A percentile compares a stretch with the other conserved stretches of the same genome.
These are phyloP conservation scores for Backusella australiensis DNA, from an alignment of 192 early-diverging fungal species.

Conservation along the genomic window DNA sequence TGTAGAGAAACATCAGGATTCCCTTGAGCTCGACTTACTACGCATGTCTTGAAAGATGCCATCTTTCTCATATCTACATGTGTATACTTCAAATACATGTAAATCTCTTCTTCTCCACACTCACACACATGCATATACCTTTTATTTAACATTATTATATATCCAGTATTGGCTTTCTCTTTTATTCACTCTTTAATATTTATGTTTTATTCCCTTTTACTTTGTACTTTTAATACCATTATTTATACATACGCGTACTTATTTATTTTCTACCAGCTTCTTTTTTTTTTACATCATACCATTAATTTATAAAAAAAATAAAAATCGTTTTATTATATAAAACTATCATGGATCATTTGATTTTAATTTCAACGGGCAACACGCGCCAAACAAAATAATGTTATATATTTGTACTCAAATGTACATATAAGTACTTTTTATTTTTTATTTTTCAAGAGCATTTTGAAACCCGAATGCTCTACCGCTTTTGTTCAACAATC, in stretches of 20 bases:
- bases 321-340: background rate
- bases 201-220: background rate
- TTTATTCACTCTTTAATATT: background rate
- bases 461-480: background rate
- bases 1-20: conserved; percentile 24
- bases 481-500: too few relatives aligned
- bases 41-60: background rate
- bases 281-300: background rate
- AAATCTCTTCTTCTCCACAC: background rate
- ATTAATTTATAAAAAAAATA: background rate
- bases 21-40: conserved; percentile 20
- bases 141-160: background rate
- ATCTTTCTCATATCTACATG: background rate
- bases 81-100: background rate
- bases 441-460: background rate
- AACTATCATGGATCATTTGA: background rate
- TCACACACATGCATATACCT: background rate
- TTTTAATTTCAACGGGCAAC: conserved; percentile 1
- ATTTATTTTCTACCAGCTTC: background rate
- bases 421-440: background rate
- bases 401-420: background rate
- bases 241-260: background rate
- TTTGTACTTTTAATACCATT: background rate
- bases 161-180: background rate
- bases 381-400: background rate